Conservation (phyloP, 2,329 filamentous ascomycete genomes). For the Camptophora hylomeconis region DNA sequence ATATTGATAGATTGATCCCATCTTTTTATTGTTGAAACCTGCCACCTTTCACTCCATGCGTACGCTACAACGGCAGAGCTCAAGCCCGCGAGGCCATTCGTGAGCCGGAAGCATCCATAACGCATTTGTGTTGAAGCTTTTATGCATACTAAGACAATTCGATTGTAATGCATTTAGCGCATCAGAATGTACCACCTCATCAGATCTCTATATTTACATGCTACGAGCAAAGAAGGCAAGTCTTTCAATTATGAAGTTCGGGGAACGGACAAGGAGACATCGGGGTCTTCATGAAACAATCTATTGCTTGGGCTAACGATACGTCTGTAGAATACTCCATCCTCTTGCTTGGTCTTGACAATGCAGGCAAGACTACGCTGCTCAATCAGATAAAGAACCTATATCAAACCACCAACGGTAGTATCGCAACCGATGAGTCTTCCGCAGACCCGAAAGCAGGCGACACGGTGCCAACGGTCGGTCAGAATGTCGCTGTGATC, state of each 20-base stretch:
- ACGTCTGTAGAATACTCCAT: conserved; percentile 71
- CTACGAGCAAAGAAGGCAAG: conserved; percentile 88
- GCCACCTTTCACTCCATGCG: too few species aligned
- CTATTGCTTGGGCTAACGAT: background rate
- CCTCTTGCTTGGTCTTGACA: conserved; percentile 91
- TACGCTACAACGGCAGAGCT: too few species aligned
- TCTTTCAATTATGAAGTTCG: conserved; percentile 3
- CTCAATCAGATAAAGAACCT: conserved; percentile 91
- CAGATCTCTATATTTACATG: conserved; percentile 88
- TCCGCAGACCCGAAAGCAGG: conserved; percentile 55
- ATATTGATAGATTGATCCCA: too few species aligned
- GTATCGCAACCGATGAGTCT: too few species aligned
- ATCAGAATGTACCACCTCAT: conserved; percentile 78
- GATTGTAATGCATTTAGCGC: too few species aligned
- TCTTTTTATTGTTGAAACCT: too few species aligned
- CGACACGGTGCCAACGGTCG: conserved; percentile 91
- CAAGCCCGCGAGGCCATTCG: too few species aligned
- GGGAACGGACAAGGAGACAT: too few species aligned
- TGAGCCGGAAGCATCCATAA: too few species aligned
- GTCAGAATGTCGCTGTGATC: conserved; percentile 90
- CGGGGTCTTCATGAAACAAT: background rate
- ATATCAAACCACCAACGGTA: conserved; percentile 52
- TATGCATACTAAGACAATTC: too few species aligned
- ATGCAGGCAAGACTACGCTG: conserved; percentile 95
- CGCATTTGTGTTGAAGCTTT: too few species aligned